Percentiles rank a stretch among this genome's conserved stretches.
These are phyloP conservation scores for Lolium rigidum DNA, from an alignment of 176 grass and related monocot genomes.

Conservation along the genomic window DNA sequence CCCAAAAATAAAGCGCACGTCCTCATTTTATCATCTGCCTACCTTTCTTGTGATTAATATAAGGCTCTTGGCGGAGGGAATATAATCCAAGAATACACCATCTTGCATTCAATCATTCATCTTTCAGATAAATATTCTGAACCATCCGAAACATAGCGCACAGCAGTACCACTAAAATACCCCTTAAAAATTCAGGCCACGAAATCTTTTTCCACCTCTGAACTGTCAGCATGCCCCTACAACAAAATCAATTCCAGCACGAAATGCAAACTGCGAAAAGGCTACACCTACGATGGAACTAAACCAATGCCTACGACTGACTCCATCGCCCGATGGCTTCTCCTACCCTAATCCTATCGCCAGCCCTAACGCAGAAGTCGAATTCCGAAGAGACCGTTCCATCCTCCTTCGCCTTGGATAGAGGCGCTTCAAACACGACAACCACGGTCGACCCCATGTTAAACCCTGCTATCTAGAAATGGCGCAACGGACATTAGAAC, in stretches of 20 bases:
- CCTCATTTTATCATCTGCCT: no score
- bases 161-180: no score
- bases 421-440: constrained; percentile 85
- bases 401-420: constrained; percentile 46
- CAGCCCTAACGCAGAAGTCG: constrained; percentile 61
- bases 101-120: neutral
- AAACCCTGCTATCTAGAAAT: constrained; percentile 66
- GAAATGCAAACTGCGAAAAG: neutral
- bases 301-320: constrained; percentile 29
- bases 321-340: constrained; percentile 80
- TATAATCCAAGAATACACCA: neutral
- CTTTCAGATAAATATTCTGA: no score
- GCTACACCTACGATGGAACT: neutral
- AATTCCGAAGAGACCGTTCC: constrained; percentile 45
- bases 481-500: constrained; percentile 5
- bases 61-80: no score
- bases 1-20: no score
- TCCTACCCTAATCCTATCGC: constrained; percentile 77
- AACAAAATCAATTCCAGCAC: neutral
- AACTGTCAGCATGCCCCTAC: neutral
- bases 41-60: no score
- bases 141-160: neutral
- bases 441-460: constrained; percentile 88
- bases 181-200: neutral
- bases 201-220: neutral